Conservation (phyloP, 345 rosid species). For the Orychophragmus violaceus region DNA sequence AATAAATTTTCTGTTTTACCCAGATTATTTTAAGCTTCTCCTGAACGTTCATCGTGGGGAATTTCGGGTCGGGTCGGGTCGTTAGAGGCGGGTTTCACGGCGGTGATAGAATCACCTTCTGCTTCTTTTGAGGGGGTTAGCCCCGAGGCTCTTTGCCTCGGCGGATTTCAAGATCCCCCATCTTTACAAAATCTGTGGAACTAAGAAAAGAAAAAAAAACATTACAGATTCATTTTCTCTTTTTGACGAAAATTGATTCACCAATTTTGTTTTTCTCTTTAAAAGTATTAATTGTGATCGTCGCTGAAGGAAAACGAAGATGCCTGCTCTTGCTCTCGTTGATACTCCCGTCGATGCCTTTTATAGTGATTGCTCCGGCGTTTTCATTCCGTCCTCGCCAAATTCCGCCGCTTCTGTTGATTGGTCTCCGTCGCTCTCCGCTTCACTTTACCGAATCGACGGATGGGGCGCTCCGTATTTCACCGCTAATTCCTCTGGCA, state of each 20-base stretch:
- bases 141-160: constrained; percentile 99
- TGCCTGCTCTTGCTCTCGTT: constrained; percentile 88
- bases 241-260: not conserved
- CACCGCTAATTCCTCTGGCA: constrained; percentile 60
- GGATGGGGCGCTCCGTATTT: constrained; percentile 93
- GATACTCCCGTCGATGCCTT: constrained; percentile 62
- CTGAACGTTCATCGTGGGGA: constrained; percentile 46
- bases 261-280: not conserved
- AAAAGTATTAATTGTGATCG: not conserved
- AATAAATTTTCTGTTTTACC: no score
- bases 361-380: constrained; percentile 47
- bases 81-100: constrained; percentile 39
- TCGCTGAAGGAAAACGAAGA: constrained; percentile 45
- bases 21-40: not conserved
- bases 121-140: constrained; percentile 98
- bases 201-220: no score
- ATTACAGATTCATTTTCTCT: not conserved
- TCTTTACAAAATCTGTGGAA: constrained; percentile 35
- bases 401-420: constrained; percentile 1
- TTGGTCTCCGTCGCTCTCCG: constrained; percentile 74
- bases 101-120: constrained; percentile 48
- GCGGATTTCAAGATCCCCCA: constrained; percentile 91
- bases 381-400: constrained; percentile 19
- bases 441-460: constrained; percentile 59
- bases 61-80: constrained; percentile 33